phyloP scores from a whole-genome alignment of 2,329 filamentous ascomycete species.

The Helminthosporium solani region DNA sequence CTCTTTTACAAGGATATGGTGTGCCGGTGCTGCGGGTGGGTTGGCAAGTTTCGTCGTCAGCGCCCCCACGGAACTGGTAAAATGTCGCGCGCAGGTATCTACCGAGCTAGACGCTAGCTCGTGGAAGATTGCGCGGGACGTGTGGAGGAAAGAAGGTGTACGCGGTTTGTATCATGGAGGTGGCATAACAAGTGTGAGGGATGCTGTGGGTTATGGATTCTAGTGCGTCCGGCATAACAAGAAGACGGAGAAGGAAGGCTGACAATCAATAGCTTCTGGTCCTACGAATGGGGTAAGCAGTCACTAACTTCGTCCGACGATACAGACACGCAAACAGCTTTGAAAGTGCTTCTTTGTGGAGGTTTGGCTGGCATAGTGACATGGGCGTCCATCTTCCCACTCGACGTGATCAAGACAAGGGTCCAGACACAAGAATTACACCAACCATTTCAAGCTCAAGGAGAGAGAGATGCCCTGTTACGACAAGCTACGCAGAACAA shows the following conservation, averaged over 20 bases:
- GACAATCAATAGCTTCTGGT: conserved; percentile 68
- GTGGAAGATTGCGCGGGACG: conserved; percentile 63
- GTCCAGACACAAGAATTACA: conserved; percentile 69
- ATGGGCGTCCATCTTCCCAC: conserved; percentile 86
- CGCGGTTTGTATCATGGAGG: conserved; percentile 80
- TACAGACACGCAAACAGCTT: conserved; percentile 52
- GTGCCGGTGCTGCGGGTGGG: conserved; percentile 78
- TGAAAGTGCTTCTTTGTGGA: conserved; percentile 75
- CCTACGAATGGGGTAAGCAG: conserved; percentile 75
- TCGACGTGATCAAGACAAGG: conserved; percentile 90
- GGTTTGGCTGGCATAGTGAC: conserved; percentile 84
- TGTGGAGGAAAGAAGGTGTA: conserved; percentile 60
- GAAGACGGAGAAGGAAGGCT: neutral
- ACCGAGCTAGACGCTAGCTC: conserved; percentile 48
- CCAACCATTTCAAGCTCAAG: conserved; percentile 4
- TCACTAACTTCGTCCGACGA: conserved; percentile 51
- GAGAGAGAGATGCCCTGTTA: conserved; percentile 25
- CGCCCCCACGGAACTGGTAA: conserved; percentile 86
- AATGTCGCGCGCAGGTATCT: conserved; percentile 79
- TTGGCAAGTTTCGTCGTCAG: conserved; percentile 83
- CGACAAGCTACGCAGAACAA: conserved; percentile 25
- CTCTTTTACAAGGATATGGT: conserved; percentile 68
- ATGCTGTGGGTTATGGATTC: conserved; percentile 93
- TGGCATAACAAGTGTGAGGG: conserved; percentile 74
- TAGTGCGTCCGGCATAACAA: conserved; percentile 58